Conservation (phyloP, 495 filamentous ascomycete genomes). For the Penicillium riverlandense region DNA sequence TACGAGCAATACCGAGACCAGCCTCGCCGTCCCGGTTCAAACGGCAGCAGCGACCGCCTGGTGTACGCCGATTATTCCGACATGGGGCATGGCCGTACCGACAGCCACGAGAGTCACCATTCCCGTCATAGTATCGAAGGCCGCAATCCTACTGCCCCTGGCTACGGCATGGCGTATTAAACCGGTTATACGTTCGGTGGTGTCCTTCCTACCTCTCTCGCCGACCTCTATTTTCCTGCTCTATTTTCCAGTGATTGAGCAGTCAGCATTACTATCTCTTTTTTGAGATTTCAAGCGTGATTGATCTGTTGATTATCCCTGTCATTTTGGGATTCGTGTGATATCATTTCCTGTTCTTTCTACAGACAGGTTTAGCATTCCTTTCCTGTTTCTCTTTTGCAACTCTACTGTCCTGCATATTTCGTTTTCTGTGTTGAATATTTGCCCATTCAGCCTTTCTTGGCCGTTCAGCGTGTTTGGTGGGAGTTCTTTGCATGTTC, state of each 20-base stretch:
- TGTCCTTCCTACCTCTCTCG: background rate
- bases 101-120: constrained; percentile 28
- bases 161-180: constrained; percentile 35
- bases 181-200: too few species aligned
- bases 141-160: constrained; percentile 32
- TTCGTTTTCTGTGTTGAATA: constrained; percentile 4
- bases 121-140: constrained; percentile 20
- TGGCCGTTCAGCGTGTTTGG: too few species aligned
- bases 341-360: too few species aligned
- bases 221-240: constrained; percentile 5
- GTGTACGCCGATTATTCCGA: constrained; percentile 27
- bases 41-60: constrained; percentile 34
- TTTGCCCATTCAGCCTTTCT: background rate
- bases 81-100: constrained; percentile 30
- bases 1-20: constrained; percentile 40
- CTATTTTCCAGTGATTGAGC: background rate
- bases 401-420: background rate
- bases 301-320: constrained; percentile 6
- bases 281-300: constrained; percentile 7
- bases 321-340: background rate
- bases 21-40: constrained; percentile 18
- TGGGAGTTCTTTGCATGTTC: too few species aligned
- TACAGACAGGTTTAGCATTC: too few species aligned
- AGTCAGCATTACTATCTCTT: constrained; percentile 2
- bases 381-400: too few species aligned